Base-by-base conservation (phyloP, 345 rosid species). In the Rhizophora mangle region DNA sequence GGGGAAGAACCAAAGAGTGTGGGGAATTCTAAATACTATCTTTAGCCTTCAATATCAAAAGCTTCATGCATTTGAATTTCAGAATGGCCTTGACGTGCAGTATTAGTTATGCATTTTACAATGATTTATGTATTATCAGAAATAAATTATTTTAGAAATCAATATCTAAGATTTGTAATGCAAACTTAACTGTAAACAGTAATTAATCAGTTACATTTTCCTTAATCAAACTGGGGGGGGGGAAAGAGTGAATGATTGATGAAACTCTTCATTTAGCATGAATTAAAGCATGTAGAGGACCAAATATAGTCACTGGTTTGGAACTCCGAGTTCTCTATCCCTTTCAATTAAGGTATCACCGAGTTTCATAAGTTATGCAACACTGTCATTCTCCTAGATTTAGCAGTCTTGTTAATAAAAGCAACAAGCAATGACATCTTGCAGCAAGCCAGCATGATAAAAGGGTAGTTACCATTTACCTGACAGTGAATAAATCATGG, bases 301-400 rank as follows among this genome's bases (percentile, higher is more conserved):
- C 26, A 24, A 19, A 32, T 29, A 20, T 8, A 61, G 31, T 39
- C 49, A 37, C 55, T 54, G 34, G 47, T 26, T 37, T 6, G 15
- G 16, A 63, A 62, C 32, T 39, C 18, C 1, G 15, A 21, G 6
- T 2, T 54, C n/a, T 19, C 39, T 21, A 5, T 27, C 30, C 34
- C 7, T 49, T 10, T 6, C 32, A 58, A 5, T 43, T 4, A 67
- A 56, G 31, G n/a, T 19, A 7, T 58, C 30, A n/a, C n/a, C 29
- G 72, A 62, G 51, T 62, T 70, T 52, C 32, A 18, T 26, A 18
- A 9, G 74, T 70, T 24, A 39, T 54, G 55, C 61, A 29, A 29
- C 55, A 27, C 27, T 43, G 64, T 47, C 68, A 19, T 57, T 30
- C 20, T 56, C 20, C 46, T 29, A 51, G 43, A 20, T 5, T 18